Conservation (phyloP, 2,329 filamentous ascomycete genomes). For the Aspergillus udagawae region DNA sequence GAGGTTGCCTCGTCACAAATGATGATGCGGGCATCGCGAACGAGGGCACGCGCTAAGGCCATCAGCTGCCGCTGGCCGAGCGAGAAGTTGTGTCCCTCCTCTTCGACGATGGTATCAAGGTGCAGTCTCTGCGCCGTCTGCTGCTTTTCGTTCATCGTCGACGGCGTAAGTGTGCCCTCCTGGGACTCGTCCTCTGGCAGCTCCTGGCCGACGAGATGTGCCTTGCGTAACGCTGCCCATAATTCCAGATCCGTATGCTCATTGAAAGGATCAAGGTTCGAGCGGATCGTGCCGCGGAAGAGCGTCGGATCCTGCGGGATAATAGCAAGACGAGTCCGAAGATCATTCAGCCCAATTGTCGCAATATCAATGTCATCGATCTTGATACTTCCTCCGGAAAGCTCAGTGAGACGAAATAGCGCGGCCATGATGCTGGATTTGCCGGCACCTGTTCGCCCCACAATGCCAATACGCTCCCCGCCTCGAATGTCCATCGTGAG, state of each 20-base stretch:
- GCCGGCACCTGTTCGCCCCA: slow-evolving; percentile 44
- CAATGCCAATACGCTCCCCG: slow-evolving; percentile 47
- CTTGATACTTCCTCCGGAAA: slow-evolving; percentile 37
- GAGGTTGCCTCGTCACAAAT: slow-evolving; percentile 96
- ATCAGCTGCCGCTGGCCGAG: slow-evolving; percentile 93
- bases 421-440: slow-evolving; percentile 47
- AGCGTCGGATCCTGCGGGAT: slow-evolving; percentile 46
- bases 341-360: slow-evolving; percentile 38
- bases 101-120: slow-evolving; percentile 81
- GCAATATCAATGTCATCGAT: slow-evolving; percentile 44
- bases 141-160: slow-evolving; percentile 43
- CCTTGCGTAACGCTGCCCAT: slow-evolving; percentile 45
- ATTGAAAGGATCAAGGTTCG: slow-evolving; percentile 44
- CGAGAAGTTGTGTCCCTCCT: slow-evolving; percentile 94
- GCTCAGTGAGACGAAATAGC: slow-evolving; percentile 42
- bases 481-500: slow-evolving; percentile 49
- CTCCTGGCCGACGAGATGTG: slow-evolving; percentile 45
- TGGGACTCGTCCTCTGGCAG: slow-evolving; percentile 42
- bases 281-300: slow-evolving; percentile 42
- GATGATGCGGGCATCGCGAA: slow-evolving; percentile 84
- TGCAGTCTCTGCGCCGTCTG: neutral
- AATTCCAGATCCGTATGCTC: slow-evolving; percentile 45
- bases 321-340: slow-evolving; percentile 42
- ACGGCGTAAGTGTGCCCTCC: slow-evolving; percentile 38
- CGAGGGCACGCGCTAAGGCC: slow-evolving; percentile 86